Conservation (phyloP, 179 eudicot genomes). For the Beta corolliflora region DNA sequence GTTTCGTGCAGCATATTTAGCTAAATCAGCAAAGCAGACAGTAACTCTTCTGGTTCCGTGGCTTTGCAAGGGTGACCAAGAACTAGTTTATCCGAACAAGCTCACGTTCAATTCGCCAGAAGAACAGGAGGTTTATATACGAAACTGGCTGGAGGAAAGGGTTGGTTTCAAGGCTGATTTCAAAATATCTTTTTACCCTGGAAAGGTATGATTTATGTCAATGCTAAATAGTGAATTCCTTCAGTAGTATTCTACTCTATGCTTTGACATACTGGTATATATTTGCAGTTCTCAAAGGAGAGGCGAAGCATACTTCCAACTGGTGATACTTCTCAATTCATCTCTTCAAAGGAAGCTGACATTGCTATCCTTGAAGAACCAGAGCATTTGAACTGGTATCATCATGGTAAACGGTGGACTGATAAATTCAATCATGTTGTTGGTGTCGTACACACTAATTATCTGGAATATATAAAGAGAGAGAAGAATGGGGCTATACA, state of each 20-base stretch:
- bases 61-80: conserved; percentile 94
- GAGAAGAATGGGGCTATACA: conserved; percentile 95
- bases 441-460: conserved; percentile 96
- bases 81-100: conserved; percentile 87
- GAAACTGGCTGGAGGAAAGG: conserved; percentile 95
- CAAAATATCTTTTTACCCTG: conserved; percentile 97
- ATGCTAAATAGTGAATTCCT: neutral
- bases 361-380: conserved; percentile 98
- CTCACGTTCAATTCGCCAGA: conserved; percentile 84
- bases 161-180: conserved; percentile 89
- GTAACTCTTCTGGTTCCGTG: conserved; percentile 96
- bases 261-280: conserved; percentile 15
- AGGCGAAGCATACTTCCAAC: conserved; percentile 95
- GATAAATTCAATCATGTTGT: conserved; percentile 98
- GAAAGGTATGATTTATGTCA: conserved; percentile 63
- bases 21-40: conserved; percentile 83
- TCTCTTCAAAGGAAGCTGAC: conserved; percentile 88
- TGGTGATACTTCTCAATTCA: conserved; percentile 90
- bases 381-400: conserved; percentile 98
- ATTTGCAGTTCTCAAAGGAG: conserved; percentile 70
- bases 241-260: neutral
- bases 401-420: conserved; percentile 98
- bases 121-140: conserved; percentile 86
- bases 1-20: conserved; percentile 93
- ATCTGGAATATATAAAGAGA: conserved; percentile 96